These are phyloP conservation scores for Oxalis stricta DNA, from an alignment of 441 rosid genomes.

Conservation along the genomic window DNA sequence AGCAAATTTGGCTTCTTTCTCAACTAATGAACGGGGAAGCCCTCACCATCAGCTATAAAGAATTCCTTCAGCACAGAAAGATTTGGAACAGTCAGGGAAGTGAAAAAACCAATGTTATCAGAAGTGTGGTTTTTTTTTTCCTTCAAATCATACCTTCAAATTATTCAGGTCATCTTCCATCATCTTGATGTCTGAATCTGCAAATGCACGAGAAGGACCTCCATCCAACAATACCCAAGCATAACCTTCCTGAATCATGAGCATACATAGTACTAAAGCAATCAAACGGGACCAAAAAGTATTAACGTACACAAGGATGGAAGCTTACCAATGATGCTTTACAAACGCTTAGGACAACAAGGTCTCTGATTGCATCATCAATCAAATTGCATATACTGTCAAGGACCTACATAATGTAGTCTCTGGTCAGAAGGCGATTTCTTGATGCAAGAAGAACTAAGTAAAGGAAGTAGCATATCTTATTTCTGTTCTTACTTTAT, in stretches of 20 bases:
- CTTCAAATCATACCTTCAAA: conserved; percentile 63
- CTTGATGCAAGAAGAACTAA: background rate
- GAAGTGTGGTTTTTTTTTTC: no score
- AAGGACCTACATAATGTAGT: conserved; percentile 51
- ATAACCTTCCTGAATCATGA: conserved; percentile 52
- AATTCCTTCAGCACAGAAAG: conserved; percentile 45
- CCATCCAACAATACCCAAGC: conserved; percentile 88
- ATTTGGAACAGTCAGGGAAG: conserved; percentile 6
- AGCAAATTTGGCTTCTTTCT: conserved; percentile 68
- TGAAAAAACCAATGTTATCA: no score
- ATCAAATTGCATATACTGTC: conserved; percentile 65
- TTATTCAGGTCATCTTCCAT: conserved; percentile 76
- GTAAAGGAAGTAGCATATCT: conserved; percentile 3
- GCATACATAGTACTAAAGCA: conserved; percentile 6
- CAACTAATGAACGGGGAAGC: conserved; percentile 81
- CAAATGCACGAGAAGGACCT: conserved; percentile 89
- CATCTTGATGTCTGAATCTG: conserved; percentile 60
- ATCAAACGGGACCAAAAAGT: background rate
- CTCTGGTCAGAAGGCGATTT: conserved; percentile 13
- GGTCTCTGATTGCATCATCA: conserved; percentile 68
- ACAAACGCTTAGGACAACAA: conserved; percentile 68
- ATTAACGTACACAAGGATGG: conserved; percentile 3
- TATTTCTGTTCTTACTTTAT: conserved; percentile 41
- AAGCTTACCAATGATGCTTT: conserved; percentile 53
- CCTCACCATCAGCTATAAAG: conserved; percentile 91